Conservation (phyloP, 805 yeast genomes). For the Cyberlindnera mississippiensis region DNA sequence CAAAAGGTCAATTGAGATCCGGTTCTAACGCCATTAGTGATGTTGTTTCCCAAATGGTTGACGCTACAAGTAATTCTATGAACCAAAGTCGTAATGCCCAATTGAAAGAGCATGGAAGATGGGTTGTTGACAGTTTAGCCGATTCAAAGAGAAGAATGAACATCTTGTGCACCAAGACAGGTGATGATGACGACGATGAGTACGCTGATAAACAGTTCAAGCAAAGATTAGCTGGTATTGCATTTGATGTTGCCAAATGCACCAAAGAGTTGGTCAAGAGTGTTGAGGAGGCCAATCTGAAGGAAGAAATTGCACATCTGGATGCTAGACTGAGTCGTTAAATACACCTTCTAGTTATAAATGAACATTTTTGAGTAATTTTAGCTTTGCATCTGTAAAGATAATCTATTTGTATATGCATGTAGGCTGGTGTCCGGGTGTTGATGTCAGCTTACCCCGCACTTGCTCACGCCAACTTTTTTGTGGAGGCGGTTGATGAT, state of each 20-base stretch:
- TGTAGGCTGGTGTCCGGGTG: background rate
- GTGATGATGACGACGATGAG: slow-evolving; percentile 45
- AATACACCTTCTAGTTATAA: background rate
- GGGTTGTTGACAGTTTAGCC: slow-evolving; percentile 82
- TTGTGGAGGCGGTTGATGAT: slow-evolving; percentile 13
- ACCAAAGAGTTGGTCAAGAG: slow-evolving; percentile 94
- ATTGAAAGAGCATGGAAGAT: slow-evolving; percentile 84
- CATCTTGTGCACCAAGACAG: slow-evolving; percentile 49
- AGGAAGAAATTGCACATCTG: slow-evolving; percentile 78
- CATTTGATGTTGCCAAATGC: slow-evolving; percentile 94
- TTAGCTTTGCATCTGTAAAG: background rate
- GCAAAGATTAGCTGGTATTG: slow-evolving; percentile 92
- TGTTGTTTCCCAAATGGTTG: slow-evolving; percentile 84
- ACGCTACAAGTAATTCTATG: slow-evolving; percentile 85
- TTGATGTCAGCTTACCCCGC: slow-evolving; percentile 13
- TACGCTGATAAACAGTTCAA: slow-evolving; percentile 86
- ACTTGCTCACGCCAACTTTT: slow-evolving; percentile 10
- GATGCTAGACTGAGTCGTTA: slow-evolving; percentile 48
- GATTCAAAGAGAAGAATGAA: slow-evolving; percentile 87
- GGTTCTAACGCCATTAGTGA: slow-evolving; percentile 73
- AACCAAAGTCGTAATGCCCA: slow-evolving; percentile 80
- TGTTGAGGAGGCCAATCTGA: slow-evolving; percentile 89
- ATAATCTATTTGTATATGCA: too few species aligned
- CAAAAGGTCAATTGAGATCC: slow-evolving; percentile 65
- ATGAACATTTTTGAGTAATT: background rate